Conservation (phyloP, 1,284 basidiomycete species). For the Ceratobasidium sp. region DNA sequence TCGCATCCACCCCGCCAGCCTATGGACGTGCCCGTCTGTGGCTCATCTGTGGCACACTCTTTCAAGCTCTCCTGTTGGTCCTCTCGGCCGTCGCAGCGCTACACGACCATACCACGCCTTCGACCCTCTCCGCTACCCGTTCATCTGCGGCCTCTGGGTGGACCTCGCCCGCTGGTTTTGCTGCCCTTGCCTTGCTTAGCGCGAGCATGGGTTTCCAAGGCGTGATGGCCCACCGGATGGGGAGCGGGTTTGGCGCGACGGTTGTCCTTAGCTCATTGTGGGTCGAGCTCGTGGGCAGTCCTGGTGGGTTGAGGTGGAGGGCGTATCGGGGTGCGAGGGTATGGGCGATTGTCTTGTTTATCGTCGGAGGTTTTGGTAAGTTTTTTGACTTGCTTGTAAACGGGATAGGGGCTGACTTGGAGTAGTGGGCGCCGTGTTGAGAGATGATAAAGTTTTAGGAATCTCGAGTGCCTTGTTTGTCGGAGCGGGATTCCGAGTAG, state of each 20-base stretch:
- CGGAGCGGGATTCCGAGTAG: constrained; percentile 20
- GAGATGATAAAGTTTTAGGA: constrained; percentile 15
- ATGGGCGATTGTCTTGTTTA: constrained; percentile 15
- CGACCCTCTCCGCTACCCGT: neutral
- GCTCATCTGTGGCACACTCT: constrained; percentile 31
- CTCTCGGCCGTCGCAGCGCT: constrained; percentile 7
- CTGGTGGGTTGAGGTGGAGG: constrained; percentile 34
- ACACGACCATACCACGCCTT: constrained; percentile 21
- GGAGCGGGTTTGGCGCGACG: constrained; percentile 27
- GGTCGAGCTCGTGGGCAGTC: constrained; percentile 34
- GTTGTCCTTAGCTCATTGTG: constrained; percentile 32
- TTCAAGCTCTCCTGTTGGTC: constrained; percentile 17
- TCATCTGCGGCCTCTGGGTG: constrained; percentile 2
- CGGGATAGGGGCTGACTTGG: neutral
- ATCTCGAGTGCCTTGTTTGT: constrained; percentile 22
- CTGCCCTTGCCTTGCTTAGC: constrained; percentile 18
- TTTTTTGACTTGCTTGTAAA: neutral
- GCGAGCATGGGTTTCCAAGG: constrained; percentile 38
- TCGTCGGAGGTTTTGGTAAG: constrained; percentile 34
- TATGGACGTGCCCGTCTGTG: constrained; percentile 20
- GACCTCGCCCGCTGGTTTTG: constrained; percentile 12
- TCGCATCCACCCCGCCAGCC: neutral
- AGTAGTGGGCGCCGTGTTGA: constrained; percentile 13
- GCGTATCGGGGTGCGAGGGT: constrained; percentile 26
- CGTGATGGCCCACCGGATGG: constrained; percentile 42